Base-by-base conservation (phyloP, 2,329 filamentous ascomycete genomes). In the Paracorniculantispora psalliotae region DNA sequence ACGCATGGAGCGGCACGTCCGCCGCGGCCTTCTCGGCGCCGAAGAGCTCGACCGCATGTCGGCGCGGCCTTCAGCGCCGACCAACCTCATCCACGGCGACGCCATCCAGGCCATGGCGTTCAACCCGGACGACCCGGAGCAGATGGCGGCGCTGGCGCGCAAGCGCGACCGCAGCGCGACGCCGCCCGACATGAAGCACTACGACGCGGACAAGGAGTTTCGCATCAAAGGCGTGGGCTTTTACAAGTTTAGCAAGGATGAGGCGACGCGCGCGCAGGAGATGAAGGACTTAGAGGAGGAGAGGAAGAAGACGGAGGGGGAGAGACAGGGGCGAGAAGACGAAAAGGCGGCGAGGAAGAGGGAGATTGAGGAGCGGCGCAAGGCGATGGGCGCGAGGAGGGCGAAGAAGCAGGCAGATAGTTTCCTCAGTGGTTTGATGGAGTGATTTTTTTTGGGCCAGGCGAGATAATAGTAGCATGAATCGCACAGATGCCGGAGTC, bases 141-240 rank as follows among this genome's bases (percentile, higher is more conserved):
- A 86, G 66, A 97, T 97, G 91, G 87, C 87, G 57, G 82, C 86
- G 59, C 76, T 96, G 30, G 92, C 92, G 2, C 79, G 81, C 62
- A 90, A 89, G 74, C 82, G 92, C 49, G 92, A 97, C 75, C 82
- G 87, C 59, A 88, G 86, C 66, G 79, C 87, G 54, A 96, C 92
- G 51, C 91, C 92, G 56, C 92, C 92, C 6, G 84, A 87, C 8
- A 84, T 88, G 66, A 80, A 81, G 67, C 93, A 97, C 74, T 99
- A 97, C 73, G 89, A 97, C 71, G 91, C 91, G 1, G 83, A 84
- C 61, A 82, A 81, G 61, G 94, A 99, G 79, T 86, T 96, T 51
- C 81, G 94, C 61, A 91, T 85, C 47, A 93, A 94, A 67, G 94
- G 94, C 4, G 90, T 90, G 0, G 94, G 90, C 0, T 99, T 97